A percentile compares a stretch with the other conserved stretches of the same genome.
phyloP scores from a whole-genome alignment of 2,329 filamentous ascomycete species.

The Seiridium unicorne region DNA sequence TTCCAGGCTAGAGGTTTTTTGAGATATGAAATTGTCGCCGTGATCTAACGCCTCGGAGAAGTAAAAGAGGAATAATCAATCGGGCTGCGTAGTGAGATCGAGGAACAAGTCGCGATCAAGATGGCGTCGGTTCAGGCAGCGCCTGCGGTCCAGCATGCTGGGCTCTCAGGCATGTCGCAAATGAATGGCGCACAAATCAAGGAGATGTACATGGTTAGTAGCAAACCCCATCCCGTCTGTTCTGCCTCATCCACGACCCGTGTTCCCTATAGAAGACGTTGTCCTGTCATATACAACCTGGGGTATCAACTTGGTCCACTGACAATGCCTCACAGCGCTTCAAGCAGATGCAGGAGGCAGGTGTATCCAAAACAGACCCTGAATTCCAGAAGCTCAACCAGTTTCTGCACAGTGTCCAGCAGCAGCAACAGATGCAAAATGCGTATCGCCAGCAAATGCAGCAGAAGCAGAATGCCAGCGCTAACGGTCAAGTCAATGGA shows the following conservation, averaged over 20 bases:
- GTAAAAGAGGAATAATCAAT: not conserved
- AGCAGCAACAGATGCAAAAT: slow-evolving; percentile 58
- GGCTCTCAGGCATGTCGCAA: slow-evolving; percentile 59
- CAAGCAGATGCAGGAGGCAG: slow-evolving; percentile 82
- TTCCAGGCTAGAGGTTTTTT: not conserved
- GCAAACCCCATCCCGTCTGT: slow-evolving; percentile 4
- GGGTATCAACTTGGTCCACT: not conserved
- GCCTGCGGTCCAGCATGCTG: slow-evolving; percentile 66
- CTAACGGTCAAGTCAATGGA: slow-evolving; percentile 58
- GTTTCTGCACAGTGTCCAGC: slow-evolving; percentile 71
- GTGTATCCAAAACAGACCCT: slow-evolving; percentile 78
- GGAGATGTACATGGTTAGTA: slow-evolving; percentile 62
- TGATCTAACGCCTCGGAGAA: slow-evolving; percentile 9
- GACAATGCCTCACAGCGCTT: slow-evolving; percentile 63
- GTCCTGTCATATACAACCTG: not conserved
- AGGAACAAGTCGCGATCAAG: slow-evolving; percentile 23
- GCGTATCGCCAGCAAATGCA: slow-evolving; percentile 58
- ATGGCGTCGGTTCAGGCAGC: slow-evolving; percentile 83
- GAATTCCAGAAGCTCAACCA: slow-evolving; percentile 82
- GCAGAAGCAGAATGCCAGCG: slow-evolving; percentile 54
- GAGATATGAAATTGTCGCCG: slow-evolving; percentile 11
- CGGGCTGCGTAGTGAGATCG: not conserved
- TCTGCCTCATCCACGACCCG: not conserved
- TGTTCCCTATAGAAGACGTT: not conserved
- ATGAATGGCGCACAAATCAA: slow-evolving; percentile 77